phyloP scores from a whole-genome alignment of 371 early-diverging fungal species.

The Lichtheimia ramosa region DNA sequence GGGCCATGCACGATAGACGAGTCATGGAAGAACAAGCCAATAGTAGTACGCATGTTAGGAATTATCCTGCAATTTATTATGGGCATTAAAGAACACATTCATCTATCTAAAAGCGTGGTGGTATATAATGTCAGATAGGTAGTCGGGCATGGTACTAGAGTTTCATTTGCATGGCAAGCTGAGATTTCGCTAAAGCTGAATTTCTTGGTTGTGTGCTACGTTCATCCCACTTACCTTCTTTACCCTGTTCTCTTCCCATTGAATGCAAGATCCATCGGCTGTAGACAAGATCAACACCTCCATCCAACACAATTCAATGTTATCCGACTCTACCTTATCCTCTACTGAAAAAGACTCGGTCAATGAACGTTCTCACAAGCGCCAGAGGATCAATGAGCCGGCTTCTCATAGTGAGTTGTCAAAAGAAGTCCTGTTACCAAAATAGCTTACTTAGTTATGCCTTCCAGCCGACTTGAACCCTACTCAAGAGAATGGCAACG shows the following conservation, averaged over 20 bases:
- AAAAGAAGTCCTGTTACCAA: background rate
- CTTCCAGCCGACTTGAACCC: no score
- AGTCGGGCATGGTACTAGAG: no score
- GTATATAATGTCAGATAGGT: no score
- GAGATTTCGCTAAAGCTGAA: no score
- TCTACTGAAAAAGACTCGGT: background rate
- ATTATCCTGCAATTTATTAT: slow-evolving; percentile 38
- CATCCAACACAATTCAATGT: slow-evolving; percentile 1
- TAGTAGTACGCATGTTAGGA: slow-evolving; percentile 20
- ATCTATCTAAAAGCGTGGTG: no score
- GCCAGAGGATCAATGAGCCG: slow-evolving; percentile 1
- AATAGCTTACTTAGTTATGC: background rate
- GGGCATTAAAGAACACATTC: slow-evolving; percentile 24
- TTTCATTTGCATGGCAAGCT: no score
- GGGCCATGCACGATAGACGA: slow-evolving; percentile 38
- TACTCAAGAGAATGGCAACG: no score
- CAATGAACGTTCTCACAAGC: slow-evolving; percentile 5
- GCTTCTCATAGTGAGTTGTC: background rate
- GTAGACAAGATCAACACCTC: background rate
- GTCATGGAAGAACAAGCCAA: slow-evolving; percentile 15
- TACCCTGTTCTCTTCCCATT: background rate
- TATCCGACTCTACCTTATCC: background rate
- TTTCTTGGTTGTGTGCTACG: background rate
- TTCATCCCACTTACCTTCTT: background rate
- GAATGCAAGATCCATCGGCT: background rate